These are phyloP conservation scores for Thalassiosira livingstoniorum DNA, from an alignment of 352 stramenopile genomes.

Conservation along the genomic window DNA sequence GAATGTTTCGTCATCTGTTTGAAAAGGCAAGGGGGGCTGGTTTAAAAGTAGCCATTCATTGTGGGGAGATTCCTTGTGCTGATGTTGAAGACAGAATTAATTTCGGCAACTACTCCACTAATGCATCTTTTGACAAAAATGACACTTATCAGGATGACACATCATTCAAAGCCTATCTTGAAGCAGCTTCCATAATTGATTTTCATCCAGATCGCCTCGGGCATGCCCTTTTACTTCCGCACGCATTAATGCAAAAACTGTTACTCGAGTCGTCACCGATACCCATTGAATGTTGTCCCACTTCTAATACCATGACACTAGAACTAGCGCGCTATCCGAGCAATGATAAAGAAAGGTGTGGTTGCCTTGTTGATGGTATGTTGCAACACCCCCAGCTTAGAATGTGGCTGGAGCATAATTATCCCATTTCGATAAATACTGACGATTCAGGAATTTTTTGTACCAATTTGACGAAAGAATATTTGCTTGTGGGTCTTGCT, in stretches of 20 bases:
- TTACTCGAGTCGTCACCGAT: conserved; percentile 84
- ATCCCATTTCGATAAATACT: conserved; percentile 92
- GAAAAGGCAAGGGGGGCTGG: conserved; percentile 83
- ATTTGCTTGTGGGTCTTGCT: conserved; percentile 86
- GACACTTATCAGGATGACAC: conserved; percentile 10
- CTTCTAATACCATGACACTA: conserved; percentile 93
- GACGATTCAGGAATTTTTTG: conserved; percentile 93
- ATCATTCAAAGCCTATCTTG: conserved; percentile 62
- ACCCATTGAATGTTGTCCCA: conserved; percentile 93
- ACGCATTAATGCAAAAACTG: conserved; percentile 86
- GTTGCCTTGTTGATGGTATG: conserved; percentile 81
- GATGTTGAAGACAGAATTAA: too few relatives aligned
- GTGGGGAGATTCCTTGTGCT: conserved; percentile 89
- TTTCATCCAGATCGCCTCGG: conserved; percentile 92
- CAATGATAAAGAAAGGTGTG: too few relatives aligned
- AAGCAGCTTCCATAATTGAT: conserved; percentile 87
- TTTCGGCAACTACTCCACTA: too few relatives aligned
- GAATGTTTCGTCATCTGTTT: conserved; percentile 88
- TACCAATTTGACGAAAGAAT: conserved; percentile 90
- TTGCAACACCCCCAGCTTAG: conserved; percentile 87
- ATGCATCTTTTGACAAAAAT: too few relatives aligned
- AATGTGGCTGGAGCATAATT: conserved; percentile 66
- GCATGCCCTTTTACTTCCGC: conserved; percentile 89
- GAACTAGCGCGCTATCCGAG: conserved; percentile 86
- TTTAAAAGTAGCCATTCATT: conserved; percentile 91